Evolutionary conservation across 768 basidiomycete genomes (phyloP), one percentile per base, ranked within the genome.

Genomic region (Galerina marginata): DNA sequence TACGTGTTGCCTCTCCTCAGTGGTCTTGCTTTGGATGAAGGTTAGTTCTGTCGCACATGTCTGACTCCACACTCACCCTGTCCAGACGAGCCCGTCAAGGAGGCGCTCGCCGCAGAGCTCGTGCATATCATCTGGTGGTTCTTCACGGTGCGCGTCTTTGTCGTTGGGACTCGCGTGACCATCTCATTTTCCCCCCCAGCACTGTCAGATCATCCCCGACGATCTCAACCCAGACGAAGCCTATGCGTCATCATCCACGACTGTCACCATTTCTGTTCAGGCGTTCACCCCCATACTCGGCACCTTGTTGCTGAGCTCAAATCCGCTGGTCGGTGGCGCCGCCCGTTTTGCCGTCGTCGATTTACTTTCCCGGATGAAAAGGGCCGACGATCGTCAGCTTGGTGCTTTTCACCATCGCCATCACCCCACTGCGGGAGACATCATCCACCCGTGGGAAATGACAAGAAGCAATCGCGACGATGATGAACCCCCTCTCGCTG

Each of bases 51-150:
- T 49, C 50, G 45, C 9, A 45, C 48, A 40, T 64, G 40, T n/a
- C 43, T 20, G 20, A 20, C 44, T 29, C 7, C 49, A 43, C 63
- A 38, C 48, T 58, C 37, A 49, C 43, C 42, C 40, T 58, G 60
- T 37, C 12, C 68, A 93, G 95, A 96, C 61, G 95, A 96, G 69
- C 72, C 81, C 46, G 93, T 97, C 54, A 92, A 92, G 71, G 95
- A 96, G 72, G 92, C 93, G 6, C 86, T 97, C 23, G 89, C 92
- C 1, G 81, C 86, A 2, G 89, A 92, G 64, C 79, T 99, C 9
- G 87, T 92, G 39, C 77, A 84, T 51, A 85, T 96, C 65, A 85
- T 97, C 49, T 97, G 94, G 94, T 96, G 93, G 88, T 98, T 96
- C 75, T 88, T 93, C 67, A 86, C 88, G 56, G 87, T 87, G 64